Percentiles rank a stretch among this genome's conserved stretches.
Conservation (phyloP, 1,284 basidiomycete genomes). For the Fistulinella cinereoalba region DNA sequence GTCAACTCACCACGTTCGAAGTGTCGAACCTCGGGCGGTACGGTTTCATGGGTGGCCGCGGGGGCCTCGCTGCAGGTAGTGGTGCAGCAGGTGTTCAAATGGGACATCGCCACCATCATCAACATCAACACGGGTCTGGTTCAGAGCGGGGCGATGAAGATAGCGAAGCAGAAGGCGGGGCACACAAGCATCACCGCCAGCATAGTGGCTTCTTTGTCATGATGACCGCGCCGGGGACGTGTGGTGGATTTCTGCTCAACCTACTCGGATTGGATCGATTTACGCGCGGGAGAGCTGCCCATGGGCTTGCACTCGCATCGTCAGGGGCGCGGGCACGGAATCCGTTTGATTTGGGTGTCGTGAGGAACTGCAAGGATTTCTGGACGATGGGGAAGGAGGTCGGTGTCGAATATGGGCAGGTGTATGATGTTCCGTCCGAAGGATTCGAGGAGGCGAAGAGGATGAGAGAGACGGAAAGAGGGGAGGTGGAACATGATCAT, state of each 20-base stretch:
- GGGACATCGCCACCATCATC: constrained; percentile 59
- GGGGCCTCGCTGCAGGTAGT: constrained; percentile 92
- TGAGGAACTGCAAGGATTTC: constrained; percentile 92
- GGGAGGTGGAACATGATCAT: constrained; percentile 43
- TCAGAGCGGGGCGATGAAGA: constrained; percentile 52
- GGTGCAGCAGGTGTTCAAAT: constrained; percentile 76
- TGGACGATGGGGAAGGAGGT: constrained; percentile 86
- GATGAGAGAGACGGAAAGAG: constrained; percentile 48
- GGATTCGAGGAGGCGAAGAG: constrained; percentile 73
- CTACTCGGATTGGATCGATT: constrained; percentile 92
- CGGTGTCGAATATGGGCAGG: constrained; percentile 83
- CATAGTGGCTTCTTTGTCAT: constrained; percentile 39
- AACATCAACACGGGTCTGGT: constrained; percentile 37
- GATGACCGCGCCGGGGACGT: constrained; percentile 33
- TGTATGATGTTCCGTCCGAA: constrained; percentile 88
- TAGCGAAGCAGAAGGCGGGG: constrained; percentile 48
- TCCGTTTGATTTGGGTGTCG: constrained; percentile 87
- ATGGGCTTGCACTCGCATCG: constrained; percentile 61
- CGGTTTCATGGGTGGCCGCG: constrained; percentile 96
- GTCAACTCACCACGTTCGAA: constrained; percentile 96
- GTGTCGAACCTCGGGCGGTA: constrained; percentile 93
- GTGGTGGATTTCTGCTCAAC: constrained; percentile 73
- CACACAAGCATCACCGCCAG: constrained; percentile 39
- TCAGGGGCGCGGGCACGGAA: constrained; percentile 53
- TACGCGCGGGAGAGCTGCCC: constrained; percentile 84